Evolutionary conservation across 2,329 filamentous ascomycete genomes (phyloP).

Genomic region (Fusarium protoensiforme): DNA sequence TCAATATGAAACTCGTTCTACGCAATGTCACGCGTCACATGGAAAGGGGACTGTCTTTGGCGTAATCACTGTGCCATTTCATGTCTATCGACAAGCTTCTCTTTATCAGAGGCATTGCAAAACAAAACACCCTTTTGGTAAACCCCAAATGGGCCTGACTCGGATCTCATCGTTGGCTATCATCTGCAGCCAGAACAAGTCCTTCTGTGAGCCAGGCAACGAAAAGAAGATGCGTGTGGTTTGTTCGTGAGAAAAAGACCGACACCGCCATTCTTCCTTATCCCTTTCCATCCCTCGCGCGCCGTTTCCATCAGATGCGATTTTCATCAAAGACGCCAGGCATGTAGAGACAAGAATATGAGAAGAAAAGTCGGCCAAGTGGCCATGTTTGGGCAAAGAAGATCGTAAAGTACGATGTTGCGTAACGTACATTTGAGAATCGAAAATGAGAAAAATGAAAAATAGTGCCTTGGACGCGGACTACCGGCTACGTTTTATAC

Average conservation of each 20-base stretch:
- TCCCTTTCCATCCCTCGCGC: conserved; percentile 30
- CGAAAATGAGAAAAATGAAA: conserved; percentile 42
- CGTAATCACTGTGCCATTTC: conserved; percentile 30
- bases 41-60: background rate
- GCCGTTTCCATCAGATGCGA: conserved; percentile 37
- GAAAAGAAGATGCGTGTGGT: conserved; percentile 37
- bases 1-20: background rate
- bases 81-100: conserved; percentile 36
- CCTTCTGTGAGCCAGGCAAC: conserved; percentile 17
- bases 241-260: conserved; percentile 26
- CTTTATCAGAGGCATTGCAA: conserved; percentile 17
- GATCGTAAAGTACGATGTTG: conserved; percentile 47
- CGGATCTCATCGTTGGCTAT: background rate
- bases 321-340: conserved; percentile 41
- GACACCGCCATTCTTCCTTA: conserved; percentile 22
- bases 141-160: conserved; percentile 32
- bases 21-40: background rate
- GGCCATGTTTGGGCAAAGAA: conserved; percentile 42
- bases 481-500: conserved; percentile 20
- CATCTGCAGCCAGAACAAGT: background rate
- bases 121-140: conserved; percentile 33
- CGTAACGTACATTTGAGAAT: conserved; percentile 52
- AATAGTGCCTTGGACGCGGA: conserved; percentile 29
- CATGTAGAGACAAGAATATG: conserved; percentile 35
- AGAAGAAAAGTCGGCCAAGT: conserved; percentile 35